A percentile compares a stretch with the other conserved stretches of the same genome.
phyloP scores from a whole-genome alignment of 208 protist genomes.

The Angomonas desouzai region DNA sequence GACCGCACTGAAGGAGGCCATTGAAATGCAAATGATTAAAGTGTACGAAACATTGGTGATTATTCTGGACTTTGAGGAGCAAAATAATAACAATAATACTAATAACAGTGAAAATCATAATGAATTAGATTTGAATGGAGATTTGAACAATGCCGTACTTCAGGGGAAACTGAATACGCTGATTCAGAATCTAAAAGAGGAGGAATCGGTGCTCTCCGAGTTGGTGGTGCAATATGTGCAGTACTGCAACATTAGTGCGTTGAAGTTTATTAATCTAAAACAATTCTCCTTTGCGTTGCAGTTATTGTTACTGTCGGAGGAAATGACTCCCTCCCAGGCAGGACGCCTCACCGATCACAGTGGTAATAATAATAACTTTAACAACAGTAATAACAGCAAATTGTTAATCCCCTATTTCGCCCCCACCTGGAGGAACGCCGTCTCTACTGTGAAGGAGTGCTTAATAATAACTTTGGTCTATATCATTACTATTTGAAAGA shows the following conservation, averaged over 20 bases:
- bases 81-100: slow-evolving; percentile 3
- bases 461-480: slow-evolving; percentile 79
- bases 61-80: neutral
- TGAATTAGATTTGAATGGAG: too few species aligned
- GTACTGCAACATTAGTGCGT: slow-evolving; percentile 25
- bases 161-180: neutral
- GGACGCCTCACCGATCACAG: neutral
- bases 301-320: slow-evolving; percentile 23
- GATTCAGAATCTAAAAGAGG: neutral
- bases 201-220: neutral
- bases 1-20: neutral
- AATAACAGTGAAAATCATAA: neutral
- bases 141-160: neutral
- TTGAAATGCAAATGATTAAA: neutral
- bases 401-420: slow-evolving; percentile 63
- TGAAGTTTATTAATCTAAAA: slow-evolving; percentile 57
- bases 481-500: slow-evolving; percentile 81
- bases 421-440: slow-evolving; percentile 36
- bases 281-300: slow-evolving; percentile 55
- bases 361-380: neutral
- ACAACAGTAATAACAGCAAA: slow-evolving; percentile 11
- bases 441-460: slow-evolving; percentile 29
- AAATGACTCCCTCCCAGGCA: neutral
- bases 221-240: slow-evolving; percentile 24
- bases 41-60: neutral